Evolutionary conservation across 2,329 filamentous ascomycete species (phyloP).

Genomic region (Intubia oerlemansii): DNA sequence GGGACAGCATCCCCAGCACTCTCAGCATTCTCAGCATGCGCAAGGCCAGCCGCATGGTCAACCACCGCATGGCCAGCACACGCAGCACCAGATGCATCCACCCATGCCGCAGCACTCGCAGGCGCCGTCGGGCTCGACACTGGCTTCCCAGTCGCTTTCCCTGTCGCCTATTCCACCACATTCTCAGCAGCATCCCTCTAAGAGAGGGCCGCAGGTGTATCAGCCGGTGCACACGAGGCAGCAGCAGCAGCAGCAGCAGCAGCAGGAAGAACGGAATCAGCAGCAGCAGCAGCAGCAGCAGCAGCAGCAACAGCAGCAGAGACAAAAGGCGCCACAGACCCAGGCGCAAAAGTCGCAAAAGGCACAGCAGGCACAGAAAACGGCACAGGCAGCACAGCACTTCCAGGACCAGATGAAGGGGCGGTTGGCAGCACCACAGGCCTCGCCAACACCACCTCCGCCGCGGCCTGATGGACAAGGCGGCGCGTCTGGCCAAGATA

Average conservation of each 20-base stretch:
- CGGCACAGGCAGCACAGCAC: conserved; percentile 14
- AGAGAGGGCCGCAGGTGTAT: neutral
- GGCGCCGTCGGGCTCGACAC: conserved; percentile 15
- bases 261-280: conserved; percentile 1
- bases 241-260: neutral
- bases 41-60: conserved; percentile 8
- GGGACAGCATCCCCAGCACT: conserved; percentile 11
- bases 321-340: conserved; percentile 12
- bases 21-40: conserved; percentile 9
- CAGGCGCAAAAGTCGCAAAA: conserved; percentile 11
- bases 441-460: conserved; percentile 5
- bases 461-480: conserved; percentile 6
- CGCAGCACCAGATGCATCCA: conserved; percentile 11
- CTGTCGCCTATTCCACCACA: conserved; percentile 20
- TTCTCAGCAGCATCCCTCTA: conserved; percentile 15
- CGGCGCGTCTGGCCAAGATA: too few relatives aligned
- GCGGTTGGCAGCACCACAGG: conserved; percentile 8
- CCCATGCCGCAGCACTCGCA: conserved; percentile 7
- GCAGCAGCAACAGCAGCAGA: conserved; percentile 10
- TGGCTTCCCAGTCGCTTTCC: conserved; percentile 22
- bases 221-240: neutral
- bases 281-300: conserved; percentile 3
- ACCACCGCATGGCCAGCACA: conserved; percentile 9
- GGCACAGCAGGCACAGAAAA: conserved; percentile 15
- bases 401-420: neutral